Evolutionary conservation across 108 stramenopile genomes (phyloP).

Genomic region (Cyclostephanos invisitatus): DNA sequence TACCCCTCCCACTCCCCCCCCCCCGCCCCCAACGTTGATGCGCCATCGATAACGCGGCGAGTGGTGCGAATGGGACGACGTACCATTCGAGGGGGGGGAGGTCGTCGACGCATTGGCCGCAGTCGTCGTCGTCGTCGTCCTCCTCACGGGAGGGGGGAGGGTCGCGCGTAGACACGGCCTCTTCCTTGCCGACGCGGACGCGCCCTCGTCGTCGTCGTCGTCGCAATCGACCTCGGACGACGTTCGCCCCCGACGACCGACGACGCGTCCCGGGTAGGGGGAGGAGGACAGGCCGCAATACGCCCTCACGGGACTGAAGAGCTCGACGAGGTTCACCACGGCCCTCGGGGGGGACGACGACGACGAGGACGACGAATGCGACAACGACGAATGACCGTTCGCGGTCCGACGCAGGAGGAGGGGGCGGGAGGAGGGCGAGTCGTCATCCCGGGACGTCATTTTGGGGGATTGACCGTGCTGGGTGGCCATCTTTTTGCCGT

Average conservation of each 20-base stretch:
- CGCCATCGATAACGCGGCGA: background rate
- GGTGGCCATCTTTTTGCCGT: too few relatives aligned
- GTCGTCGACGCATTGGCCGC: background rate
- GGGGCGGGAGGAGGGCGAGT: too few relatives aligned
- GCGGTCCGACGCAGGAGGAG: too few relatives aligned
- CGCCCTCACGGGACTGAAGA: background rate
- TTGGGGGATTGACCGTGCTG: too few relatives aligned
- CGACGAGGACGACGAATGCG: background rate
- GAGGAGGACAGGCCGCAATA: background rate
- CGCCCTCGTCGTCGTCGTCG: background rate
- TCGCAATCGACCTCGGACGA: background rate
- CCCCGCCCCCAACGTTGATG: constrained; percentile 3
- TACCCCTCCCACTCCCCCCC: too few relatives aligned
- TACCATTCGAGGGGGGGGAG: background rate
- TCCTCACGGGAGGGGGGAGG: background rate
- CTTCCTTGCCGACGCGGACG: background rate
- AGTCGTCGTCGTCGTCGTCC: background rate
- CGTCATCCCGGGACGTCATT: too few relatives aligned
- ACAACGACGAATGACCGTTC: background rate
- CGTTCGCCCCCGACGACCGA: background rate
- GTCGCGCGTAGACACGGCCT: background rate
- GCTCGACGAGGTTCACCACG: background rate
- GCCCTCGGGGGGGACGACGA: background rate
- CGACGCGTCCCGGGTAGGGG: background rate
- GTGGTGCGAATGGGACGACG: background rate